Evolutionary conservation across 768 basidiomycete species (phyloP), one percentile per base, ranked within the genome.

Genomic region (Kwoniella bestiolae): DNA sequence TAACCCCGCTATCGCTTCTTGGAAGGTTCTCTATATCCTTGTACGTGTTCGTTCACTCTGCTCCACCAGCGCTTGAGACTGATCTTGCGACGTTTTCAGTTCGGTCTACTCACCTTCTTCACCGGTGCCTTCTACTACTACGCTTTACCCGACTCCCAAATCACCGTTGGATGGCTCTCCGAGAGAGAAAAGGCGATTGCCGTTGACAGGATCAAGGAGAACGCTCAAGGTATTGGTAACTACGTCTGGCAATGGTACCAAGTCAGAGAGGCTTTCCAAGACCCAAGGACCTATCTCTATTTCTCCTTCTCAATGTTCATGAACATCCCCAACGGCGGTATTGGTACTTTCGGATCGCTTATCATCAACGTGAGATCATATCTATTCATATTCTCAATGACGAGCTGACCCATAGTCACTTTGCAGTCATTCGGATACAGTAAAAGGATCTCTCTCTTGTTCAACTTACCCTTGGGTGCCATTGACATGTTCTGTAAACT

Each of bases 241-340:
- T 67, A 63, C 52, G 29, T 45, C 50, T 67, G 65, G 59, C 41
- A 55, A 38, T 63, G 62, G 62, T 63, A 58, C 35, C 66, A 68
- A 55, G 44, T 64, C 3, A 21, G 29, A 28, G 61, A 68, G 47
- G 55, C 66, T 46, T 68, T 68, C 55, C 18, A n/a, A 12, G 66
- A 68, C 49, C 57, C 59, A 16, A 26, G 68, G 44, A 69, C 68
- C 7, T 53, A 53, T n/a, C 52, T 53, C 14, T 53, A 53, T 31
- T 53, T 53, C 56, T 61, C 65, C 51, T 69, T 69, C 53, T 65
- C 63, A 16, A 57, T 69, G 41, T 69, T 65, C 63, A 65, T 65
- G 38, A 60, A 65, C 12, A 61, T 69, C 52, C 55, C 59, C 68
- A 69, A 69, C 26, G 65, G 65, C 35, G 63, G 47, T 25, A 49